Base-by-base conservation (phyloP, 176 grass and related monocot genomes). In the Pharus latifolius region DNA sequence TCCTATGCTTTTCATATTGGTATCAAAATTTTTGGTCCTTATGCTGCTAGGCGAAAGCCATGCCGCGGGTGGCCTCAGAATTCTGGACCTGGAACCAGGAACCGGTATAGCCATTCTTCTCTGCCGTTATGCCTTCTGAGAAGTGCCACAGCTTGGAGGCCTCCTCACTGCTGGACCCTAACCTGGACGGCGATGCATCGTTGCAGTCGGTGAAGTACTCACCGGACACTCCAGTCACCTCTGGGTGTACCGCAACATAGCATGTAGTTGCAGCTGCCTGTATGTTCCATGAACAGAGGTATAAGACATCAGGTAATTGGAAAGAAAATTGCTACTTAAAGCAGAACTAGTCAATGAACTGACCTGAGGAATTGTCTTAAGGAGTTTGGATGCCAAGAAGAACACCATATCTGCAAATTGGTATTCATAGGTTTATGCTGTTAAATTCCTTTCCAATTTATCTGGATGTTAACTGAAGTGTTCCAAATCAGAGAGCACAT, bases 171-270 rank as follows among this genome's bases (percentile, higher is more conserved):
- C 53, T 91, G 75, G 48, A 76, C 35, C 67, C 84, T 65, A 83
- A 49, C 70, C 74, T 82, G 34, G 90, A 99, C 24, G 90, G 75
- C 48, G 87, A 19, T 20, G 79, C 87, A 83, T 99, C 90, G 78
- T 99, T 99, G 83, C 95, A 94, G 84, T 99, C 95, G 14, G 84
- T 80, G 60, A 94, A 99, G 84, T 94, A 94, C 80, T 76, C 91
- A 1, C 95, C 95, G 0, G 90, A 94, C 51, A 83, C 76, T 12
- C 90, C 84, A 15, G 46, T 40, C 63, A 99, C 22, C 25, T 64
- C 37, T 3, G 90, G 90, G 68, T 99, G 90, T 75, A 79, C 81
- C 53, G 90, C 95, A 27, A 78, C 90, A 49, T 91, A 99, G 80
- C 95, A 94, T 3, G 90, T 94, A 14, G 95, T 91, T 16, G 95